Conservation (phyloP, 345 rosid genomes). For the Eucalyptus camaldulensis region DNA sequence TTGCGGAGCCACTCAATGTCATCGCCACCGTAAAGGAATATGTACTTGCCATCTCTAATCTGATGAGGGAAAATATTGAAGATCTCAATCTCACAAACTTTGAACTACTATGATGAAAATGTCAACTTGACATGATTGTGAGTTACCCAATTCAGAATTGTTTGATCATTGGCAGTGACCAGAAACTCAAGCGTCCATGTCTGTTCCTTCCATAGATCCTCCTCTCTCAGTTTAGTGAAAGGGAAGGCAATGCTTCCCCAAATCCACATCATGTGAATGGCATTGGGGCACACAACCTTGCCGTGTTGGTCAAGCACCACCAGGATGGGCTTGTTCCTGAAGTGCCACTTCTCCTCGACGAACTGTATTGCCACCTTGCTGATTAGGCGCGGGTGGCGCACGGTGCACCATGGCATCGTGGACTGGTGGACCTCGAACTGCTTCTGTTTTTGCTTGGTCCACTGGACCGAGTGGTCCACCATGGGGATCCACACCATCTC, state of each 20-base stretch:
- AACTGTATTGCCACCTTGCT: constrained; percentile 49
- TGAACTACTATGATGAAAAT: neutral
- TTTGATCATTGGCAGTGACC: constrained; percentile 51
- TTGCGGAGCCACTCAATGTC: constrained; percentile 67
- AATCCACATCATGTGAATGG: constrained; percentile 97
- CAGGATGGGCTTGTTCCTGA: constrained; percentile 78
- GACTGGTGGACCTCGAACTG: constrained; percentile 36
- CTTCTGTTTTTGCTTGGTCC: constrained; percentile 16
- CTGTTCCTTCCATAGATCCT: constrained; percentile 64
- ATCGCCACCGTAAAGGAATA: constrained; percentile 76
- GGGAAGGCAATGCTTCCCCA: constrained; percentile 93
- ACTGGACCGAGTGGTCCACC: constrained; percentile 22
- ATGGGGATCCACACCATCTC: constrained; percentile 88
- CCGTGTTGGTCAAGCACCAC: constrained; percentile 86
- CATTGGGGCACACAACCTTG: constrained; percentile 62
- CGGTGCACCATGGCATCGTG: constrained; percentile 67
- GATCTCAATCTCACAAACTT: neutral
- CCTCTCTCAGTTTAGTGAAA: constrained; percentile 63
- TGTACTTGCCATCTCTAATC: constrained; percentile 50
- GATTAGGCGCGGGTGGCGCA: constrained; percentile 41
- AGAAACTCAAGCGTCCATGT: constrained; percentile 69
- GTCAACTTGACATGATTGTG: neutral
- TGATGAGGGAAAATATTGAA: neutral
- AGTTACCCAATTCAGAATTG: constrained; percentile 59
- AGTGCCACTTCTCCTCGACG: constrained; percentile 67